Conservation (phyloP, 345 rosid genomes). For the Eucalyptus marginata region DNA sequence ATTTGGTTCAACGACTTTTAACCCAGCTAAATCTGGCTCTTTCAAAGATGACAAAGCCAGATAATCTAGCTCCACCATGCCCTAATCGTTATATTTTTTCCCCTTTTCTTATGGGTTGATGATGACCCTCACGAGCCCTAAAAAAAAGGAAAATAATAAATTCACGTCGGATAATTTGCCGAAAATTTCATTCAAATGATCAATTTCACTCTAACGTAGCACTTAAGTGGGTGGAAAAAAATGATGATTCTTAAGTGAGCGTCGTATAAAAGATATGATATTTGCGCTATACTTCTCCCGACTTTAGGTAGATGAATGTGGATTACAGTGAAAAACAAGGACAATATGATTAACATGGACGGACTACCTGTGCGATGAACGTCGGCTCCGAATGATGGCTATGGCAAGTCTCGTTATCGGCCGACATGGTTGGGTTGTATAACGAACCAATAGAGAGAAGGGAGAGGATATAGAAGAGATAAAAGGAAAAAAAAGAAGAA, state of each 20-base stretch:
- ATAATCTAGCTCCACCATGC: not conserved
- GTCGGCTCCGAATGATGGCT: not conserved
- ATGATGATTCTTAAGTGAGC: no score
- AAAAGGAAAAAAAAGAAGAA: not conserved
- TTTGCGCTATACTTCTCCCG: no score
- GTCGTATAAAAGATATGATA: no score
- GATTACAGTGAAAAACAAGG: not conserved
- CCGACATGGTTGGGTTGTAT: not conserved
- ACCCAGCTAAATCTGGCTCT: not conserved
- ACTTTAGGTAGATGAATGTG: not conserved
- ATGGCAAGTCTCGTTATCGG: not conserved
- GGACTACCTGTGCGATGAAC: not conserved
- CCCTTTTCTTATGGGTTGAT: no score
- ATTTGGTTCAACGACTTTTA: not conserved
- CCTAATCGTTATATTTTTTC: not conserved
- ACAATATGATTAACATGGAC: not conserved
- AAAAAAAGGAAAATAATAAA: no score
- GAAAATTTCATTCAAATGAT: no score
- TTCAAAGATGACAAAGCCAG: not conserved
- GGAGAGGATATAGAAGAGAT: not conserved
- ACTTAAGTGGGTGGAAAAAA: no score
- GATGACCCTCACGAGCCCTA: no score
- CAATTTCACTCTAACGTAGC: no score
- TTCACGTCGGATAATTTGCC: no score
- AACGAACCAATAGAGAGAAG: not conserved